These are phyloP conservation scores for Annulohypoxylon maeteangense DNA, from an alignment of 495 filamentous ascomycete species.

Conservation along the genomic window DNA sequence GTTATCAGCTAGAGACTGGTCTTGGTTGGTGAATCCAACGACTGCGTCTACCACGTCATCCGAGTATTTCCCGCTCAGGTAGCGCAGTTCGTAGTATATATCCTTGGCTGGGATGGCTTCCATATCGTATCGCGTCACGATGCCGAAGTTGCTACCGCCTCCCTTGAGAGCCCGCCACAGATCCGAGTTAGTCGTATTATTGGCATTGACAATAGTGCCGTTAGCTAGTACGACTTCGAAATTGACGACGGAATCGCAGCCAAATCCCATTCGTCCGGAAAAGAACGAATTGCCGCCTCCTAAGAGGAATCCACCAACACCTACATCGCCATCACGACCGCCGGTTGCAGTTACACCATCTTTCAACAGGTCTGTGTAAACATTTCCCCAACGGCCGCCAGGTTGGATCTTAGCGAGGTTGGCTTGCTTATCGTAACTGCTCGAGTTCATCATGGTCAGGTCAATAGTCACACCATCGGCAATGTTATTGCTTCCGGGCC, in stretches of 20 bases:
- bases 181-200: constrained; percentile 54
- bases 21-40: constrained; percentile 45
- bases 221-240: constrained; percentile 65
- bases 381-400: constrained; percentile 58
- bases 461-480: constrained; percentile 63
- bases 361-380: constrained; percentile 52
- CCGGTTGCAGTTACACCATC: constrained; percentile 52
- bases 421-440: constrained; percentile 52
- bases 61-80: constrained; percentile 16
- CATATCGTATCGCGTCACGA: constrained; percentile 66
- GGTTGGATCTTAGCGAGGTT: constrained; percentile 54
- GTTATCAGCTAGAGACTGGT: constrained; percentile 39
- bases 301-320: constrained; percentile 56
- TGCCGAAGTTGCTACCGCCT: constrained; percentile 64
- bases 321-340: constrained; percentile 55
- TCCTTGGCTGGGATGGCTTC: constrained; percentile 44
- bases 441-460: constrained; percentile 56
- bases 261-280: constrained; percentile 55
- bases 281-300: constrained; percentile 59
- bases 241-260: constrained; percentile 59
- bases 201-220: constrained; percentile 61
- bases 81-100: constrained; percentile 40
- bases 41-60: constrained; percentile 40
- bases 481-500: constrained; percentile 52
- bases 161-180: constrained; percentile 67